A percentile compares a stretch with the other conserved stretches of the same genome.
Conservation (phyloP, 2,329 filamentous ascomycete species). For the Stachybotrys chlorohalonatus region DNA sequence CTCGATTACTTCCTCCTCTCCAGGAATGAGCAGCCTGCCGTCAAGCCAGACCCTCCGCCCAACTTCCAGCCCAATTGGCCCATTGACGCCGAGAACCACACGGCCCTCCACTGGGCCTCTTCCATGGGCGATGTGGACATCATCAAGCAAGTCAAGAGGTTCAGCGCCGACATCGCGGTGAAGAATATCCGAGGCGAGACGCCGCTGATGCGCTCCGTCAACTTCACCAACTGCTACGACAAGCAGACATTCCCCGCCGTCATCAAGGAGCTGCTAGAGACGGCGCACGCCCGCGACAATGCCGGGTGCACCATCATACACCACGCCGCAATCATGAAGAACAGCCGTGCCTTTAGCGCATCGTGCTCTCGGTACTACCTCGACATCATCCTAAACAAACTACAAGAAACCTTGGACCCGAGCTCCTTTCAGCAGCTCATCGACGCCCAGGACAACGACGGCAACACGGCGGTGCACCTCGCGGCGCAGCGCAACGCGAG, state of each 20-base stretch:
- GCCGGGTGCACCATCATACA: constrained; percentile 86
- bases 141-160: constrained; percentile 75
- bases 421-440: constrained; percentile 70
- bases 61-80: constrained; percentile 83
- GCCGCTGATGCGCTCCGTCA: constrained; percentile 84
- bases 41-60: constrained; percentile 67
- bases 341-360: constrained; percentile 71
- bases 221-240: constrained; percentile 96
- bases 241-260: constrained; percentile 83
- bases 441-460: constrained; percentile 74
- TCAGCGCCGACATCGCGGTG: constrained; percentile 65
- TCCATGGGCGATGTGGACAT: constrained; percentile 95
- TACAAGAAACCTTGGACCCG: constrained; percentile 68
- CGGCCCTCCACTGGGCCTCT: constrained; percentile 91
- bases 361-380: constrained; percentile 89
- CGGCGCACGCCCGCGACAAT: constrained; percentile 70
- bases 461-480: constrained; percentile 75
- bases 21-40: constrained; percentile 66
- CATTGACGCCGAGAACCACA: constrained; percentile 91
- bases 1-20: constrained; percentile 93
- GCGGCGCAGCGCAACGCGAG: constrained; percentile 76
- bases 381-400: constrained; percentile 79
- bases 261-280: constrained; percentile 73
- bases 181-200: constrained; percentile 73
- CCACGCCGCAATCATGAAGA: constrained; percentile 83